Evolutionary conservation across 805 yeast genomes (phyloP).

Genomic region (Priceomyces melissophilus): DNA sequence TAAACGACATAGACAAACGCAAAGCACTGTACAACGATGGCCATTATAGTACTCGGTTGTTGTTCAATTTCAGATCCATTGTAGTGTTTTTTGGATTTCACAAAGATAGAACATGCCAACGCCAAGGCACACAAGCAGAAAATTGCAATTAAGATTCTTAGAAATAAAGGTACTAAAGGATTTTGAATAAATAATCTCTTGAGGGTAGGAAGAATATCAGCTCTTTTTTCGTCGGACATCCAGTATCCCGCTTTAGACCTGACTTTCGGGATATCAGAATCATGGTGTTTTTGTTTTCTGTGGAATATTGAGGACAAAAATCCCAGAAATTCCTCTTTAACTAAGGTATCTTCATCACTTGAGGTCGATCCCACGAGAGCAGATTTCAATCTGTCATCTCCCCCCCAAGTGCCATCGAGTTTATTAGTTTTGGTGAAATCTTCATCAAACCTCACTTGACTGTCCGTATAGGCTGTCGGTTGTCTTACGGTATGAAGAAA

Average conservation of each 20-base stretch:
- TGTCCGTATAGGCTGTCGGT: constrained; percentile 37
- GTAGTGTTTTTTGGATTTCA: constrained; percentile 31
- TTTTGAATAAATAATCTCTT: constrained; percentile 61
- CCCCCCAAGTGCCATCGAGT: constrained; percentile 60
- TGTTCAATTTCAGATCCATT: constrained; percentile 48
- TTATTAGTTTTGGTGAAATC: constrained; percentile 36
- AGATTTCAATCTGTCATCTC: constrained; percentile 57
- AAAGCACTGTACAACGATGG: constrained; percentile 75
- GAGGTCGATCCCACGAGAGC: constrained; percentile 42
- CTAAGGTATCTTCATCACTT: constrained; percentile 27
- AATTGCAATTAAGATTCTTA: constrained; percentile 49
- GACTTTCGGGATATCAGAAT: constrained; percentile 35
- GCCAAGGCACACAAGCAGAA: constrained; percentile 69
- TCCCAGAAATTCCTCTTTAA: constrained; percentile 15
- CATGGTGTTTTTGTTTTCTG: constrained; percentile 14
- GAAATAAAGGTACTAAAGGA: constrained; percentile 76
- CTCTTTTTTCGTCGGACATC: constrained; percentile 62
- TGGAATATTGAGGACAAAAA: constrained; percentile 11
- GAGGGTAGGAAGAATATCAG: constrained; percentile 61
- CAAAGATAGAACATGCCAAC: constrained; percentile 60
- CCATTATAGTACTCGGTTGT: constrained; percentile 91
- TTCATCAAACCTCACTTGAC: constrained; percentile 21
- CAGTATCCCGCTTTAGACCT: constrained; percentile 62
- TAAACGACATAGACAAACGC: constrained; percentile 76
- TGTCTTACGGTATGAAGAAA: constrained; percentile 47